phyloP scores from a whole-genome alignment of 345 rosid genomes.

The Corchorus olitorius region DNA sequence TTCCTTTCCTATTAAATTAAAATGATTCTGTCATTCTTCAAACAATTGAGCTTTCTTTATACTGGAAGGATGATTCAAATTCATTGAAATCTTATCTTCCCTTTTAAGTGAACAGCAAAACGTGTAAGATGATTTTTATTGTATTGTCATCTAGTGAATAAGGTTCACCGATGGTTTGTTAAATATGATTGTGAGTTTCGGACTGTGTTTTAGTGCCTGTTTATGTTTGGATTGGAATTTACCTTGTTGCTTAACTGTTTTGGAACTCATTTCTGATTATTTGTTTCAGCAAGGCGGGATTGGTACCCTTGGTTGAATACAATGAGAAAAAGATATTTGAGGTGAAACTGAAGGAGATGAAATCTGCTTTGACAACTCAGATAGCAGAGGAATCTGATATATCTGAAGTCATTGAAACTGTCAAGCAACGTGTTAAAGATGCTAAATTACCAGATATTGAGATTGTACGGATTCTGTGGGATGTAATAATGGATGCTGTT shows the following conservation, averaged over 20 bases:
- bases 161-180: neutral
- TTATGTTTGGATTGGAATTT: neutral
- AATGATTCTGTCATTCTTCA: too few relatives aligned
- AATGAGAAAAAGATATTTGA: conserved; percentile 90
- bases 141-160: too few relatives aligned
- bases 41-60: too few relatives aligned
- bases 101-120: too few relatives aligned
- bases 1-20: too few relatives aligned
- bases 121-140: too few relatives aligned
- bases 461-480: conserved; percentile 85
- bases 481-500: conserved; percentile 96
- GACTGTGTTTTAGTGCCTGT: neutral
- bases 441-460: conserved; percentile 81
- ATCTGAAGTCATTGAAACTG: conserved; percentile 78
- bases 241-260: conserved; percentile 1
- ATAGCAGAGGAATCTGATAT: conserved; percentile 75
- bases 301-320: conserved; percentile 84
- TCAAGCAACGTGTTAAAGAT: conserved; percentile 80
- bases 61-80: too few relatives aligned
- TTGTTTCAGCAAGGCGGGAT: conserved; percentile 80
- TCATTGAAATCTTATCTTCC: too few relatives aligned
- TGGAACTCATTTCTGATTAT: conserved; percentile 18
- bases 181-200: neutral
- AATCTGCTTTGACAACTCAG: conserved; percentile 72
- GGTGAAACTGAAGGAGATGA: conserved; percentile 88